phyloP scores from a whole-genome alignment of 352 stramenopile species.

The Phytophthora cryptogea region DNA sequence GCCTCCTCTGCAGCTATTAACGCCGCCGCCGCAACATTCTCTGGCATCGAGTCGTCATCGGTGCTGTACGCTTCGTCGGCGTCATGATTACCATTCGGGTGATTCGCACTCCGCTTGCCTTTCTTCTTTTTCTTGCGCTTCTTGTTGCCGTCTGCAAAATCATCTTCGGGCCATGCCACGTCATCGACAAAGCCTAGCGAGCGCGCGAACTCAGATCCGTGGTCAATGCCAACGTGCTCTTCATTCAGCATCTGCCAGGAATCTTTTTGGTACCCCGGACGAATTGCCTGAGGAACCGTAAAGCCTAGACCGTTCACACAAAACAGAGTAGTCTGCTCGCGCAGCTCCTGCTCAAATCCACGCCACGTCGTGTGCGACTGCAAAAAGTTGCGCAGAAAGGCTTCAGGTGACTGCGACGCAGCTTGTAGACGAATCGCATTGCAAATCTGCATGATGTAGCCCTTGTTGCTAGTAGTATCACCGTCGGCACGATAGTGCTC shows the following conservation, averaged over 20 bases:
- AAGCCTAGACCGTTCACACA: conserved; percentile 78
- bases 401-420: conserved; percentile 84
- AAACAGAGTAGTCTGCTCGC: conserved; percentile 51
- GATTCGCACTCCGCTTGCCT: conserved; percentile 38
- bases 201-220: conserved; percentile 80
- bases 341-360: conserved; percentile 71
- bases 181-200: conserved; percentile 86
- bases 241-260: conserved; percentile 72
- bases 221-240: conserved; percentile 68
- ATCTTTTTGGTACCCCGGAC: conserved; percentile 62
- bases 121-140: conserved; percentile 89
- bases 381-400: conserved; percentile 90
- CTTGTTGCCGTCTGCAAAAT: conserved; percentile 42
- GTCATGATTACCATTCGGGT: conserved; percentile 18
- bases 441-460: conserved; percentile 89
- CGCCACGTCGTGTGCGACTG: conserved; percentile 88
- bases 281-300: conserved; percentile 68
- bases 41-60: conserved; percentile 34
- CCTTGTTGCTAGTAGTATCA: conserved; percentile 77
- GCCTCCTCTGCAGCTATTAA: conserved; percentile 36
- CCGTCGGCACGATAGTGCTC: conserved; percentile 78
- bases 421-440: conserved; percentile 90
- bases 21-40: conserved; percentile 32
- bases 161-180: conserved; percentile 80
- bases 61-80: conserved; percentile 25